Conservation (phyloP, 2,329 filamentous ascomycete species). For the Nothomitra cinnamomea region DNA sequence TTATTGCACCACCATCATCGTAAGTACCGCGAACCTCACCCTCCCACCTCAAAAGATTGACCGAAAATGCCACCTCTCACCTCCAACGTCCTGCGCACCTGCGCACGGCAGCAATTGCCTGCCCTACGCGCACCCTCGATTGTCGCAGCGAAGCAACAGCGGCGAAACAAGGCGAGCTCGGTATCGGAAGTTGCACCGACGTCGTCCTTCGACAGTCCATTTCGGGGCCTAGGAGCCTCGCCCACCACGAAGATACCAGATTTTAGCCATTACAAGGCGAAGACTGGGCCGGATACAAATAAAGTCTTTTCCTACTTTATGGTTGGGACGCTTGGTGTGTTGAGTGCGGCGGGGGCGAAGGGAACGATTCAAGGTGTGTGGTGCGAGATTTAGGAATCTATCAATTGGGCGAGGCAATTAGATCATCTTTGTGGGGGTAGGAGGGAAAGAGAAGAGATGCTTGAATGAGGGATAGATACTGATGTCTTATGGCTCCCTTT, state of each 20-base stretch:
- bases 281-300: constrained; percentile 50
- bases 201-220: constrained; percentile 36
- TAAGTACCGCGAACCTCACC: background rate
- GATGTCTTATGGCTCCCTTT: background rate
- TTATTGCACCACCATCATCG: background rate
- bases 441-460: constrained; percentile 3
- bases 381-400: background rate
- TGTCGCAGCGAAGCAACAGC: constrained; percentile 12
- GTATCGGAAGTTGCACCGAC: constrained; percentile 15
- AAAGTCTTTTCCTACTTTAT: constrained; percentile 96
- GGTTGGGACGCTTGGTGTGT: constrained; percentile 86
- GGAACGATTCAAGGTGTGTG: constrained; percentile 87
- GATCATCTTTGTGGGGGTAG: background rate
- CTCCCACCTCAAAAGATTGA: background rate
- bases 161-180: constrained; percentile 18
- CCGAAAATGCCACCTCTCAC: constrained; percentile 8
- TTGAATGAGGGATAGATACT: background rate
- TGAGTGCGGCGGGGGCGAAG: constrained; percentile 89
- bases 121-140: constrained; percentile 3
- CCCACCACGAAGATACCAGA: constrained; percentile 61
- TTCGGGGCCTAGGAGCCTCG: constrained; percentile 30
- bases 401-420: background rate
- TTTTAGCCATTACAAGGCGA: constrained; percentile 75
- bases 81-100: constrained; percentile 7
- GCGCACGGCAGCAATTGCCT: constrained; percentile 7